Conservation (phyloP, 73 alveolate species). For the Tetrahymena borealis region DNA sequence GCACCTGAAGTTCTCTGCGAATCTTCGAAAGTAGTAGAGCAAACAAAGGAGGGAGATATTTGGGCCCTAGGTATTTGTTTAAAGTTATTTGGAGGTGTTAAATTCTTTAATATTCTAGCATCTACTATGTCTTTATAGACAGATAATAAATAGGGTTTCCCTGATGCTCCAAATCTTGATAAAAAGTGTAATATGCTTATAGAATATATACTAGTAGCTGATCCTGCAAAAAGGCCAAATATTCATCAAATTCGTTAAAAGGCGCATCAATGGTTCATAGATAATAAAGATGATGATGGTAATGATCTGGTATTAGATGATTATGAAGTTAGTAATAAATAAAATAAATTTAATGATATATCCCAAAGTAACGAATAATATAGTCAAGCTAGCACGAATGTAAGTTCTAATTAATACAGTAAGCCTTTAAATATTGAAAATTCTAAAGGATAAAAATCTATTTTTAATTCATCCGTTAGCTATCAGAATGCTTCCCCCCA, state of each 20-base stretch:
- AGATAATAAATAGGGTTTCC: neutral
- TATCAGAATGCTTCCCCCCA: too few species aligned
- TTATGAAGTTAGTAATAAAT: too few species aligned
- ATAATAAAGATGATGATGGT: neutral
- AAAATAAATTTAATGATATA: too few species aligned
- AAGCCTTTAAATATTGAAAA: neutral
- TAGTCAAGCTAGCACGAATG: neutral
- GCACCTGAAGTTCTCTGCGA: neutral
- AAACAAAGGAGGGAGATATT: neutral
- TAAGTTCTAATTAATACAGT: neutral
- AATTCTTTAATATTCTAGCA: neutral
- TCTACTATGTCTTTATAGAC: neutral
- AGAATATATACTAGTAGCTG: neutral
- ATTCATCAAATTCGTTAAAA: neutral
- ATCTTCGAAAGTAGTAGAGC: neutral
- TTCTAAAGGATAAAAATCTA: too few species aligned
- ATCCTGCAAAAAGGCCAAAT: neutral
- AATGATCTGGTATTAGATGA: neutral
- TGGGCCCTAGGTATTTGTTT: neutral
- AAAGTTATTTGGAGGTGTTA: neutral
- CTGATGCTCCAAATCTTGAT: neutral
- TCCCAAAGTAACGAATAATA: neutral
- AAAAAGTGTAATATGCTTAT: neutral
- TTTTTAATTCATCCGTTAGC: too few species aligned
- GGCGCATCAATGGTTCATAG: neutral